Evolutionary conservation across 768 basidiomycete species (phyloP), one percentile per base, ranked within the genome.

Genomic region (Suillus sp.): DNA sequence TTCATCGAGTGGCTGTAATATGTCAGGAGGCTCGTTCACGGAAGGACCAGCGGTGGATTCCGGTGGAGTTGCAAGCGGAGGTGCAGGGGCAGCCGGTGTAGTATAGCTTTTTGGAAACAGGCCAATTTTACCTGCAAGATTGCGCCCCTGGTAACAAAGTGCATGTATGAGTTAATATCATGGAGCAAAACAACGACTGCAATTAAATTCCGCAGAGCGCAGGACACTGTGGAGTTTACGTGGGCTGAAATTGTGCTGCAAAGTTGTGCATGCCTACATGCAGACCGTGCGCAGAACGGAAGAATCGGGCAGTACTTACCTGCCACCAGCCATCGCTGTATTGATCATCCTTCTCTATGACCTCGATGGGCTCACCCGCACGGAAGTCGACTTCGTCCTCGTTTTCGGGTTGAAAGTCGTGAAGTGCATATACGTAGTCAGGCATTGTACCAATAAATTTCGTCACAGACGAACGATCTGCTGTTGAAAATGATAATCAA

Each of bases 321-420:
- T 87, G 84, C 94, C 94, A 99, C 97, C 97, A 99, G 20, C 96
- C 97, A 75, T 99, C 97, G 22, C 86, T 86, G 73, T 92, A 99
- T 62, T 86, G 77, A 67, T 99, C 97, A 72, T 99, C 97, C 78
- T 87, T 93, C 79, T 99, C 96, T 47, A 98, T 62, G 34, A 99
- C 87, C 71, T 93, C 89, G 68, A 99, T 93, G 62, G 85, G 81
- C 68, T 99, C 94, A 2, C 96, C 96, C 4, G 88, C 88, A 48
- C 78, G 81, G 73, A 99, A 97, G 1, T 86, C 69, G 43, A 99
- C 84, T 77, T 99, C 97, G 76, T 99, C 97, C 59, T 92, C 92
- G 75, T 98, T 87, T 79, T 99, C 95, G 3, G 97, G 96, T 4
- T 78, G 69, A 69, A 98, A 99, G 69, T 91, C 89, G 73, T 96